phyloP scores from a whole-genome alignment of 179 eudicot genomes.

The Beta macrorhiza region DNA sequence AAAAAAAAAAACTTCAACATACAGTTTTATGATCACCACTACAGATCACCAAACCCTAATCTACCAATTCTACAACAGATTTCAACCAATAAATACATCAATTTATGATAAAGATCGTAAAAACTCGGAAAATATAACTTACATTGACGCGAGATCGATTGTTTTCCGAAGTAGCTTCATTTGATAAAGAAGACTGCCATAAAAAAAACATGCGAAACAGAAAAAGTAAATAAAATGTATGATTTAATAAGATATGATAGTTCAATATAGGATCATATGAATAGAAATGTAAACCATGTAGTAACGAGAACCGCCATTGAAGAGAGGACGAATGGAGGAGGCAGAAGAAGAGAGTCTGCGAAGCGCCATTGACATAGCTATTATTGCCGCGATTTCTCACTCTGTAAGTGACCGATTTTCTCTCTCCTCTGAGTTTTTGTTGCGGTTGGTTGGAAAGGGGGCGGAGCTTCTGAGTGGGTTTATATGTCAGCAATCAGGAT shows the following conservation, averaged over 20 bases:
- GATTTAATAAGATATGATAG: not conserved
- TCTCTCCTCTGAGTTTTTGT: constrained; percentile 10
- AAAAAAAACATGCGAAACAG: not conserved
- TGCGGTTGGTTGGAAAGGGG: not conserved
- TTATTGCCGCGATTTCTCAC: constrained; percentile 19
- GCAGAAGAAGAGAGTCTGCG: constrained; percentile 65
- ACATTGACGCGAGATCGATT: constrained; percentile 41
- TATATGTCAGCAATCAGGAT: not conserved
- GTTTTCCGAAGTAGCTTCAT: constrained; percentile 61
- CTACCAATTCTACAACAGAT: not conserved
- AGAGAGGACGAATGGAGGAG: constrained; percentile 41
- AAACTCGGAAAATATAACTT: not conserved
- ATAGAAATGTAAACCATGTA: constrained; percentile 43
- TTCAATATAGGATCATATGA: not conserved
- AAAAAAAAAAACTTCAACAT: not conserved
- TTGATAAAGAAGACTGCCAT: constrained; percentile 55
- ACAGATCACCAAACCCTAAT: constrained; percentile 33
- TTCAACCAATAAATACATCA: not conserved
- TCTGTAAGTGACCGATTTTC: not conserved
- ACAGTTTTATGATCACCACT: not conserved
- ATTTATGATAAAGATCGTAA: not conserved
- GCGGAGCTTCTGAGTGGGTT: not conserved
- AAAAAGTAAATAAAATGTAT: too few relatives aligned
- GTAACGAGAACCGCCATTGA: constrained; percentile 48
- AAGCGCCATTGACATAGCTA: constrained; percentile 78